Conservation (phyloP, 345 rosid species). For the Acer negundo region DNA sequence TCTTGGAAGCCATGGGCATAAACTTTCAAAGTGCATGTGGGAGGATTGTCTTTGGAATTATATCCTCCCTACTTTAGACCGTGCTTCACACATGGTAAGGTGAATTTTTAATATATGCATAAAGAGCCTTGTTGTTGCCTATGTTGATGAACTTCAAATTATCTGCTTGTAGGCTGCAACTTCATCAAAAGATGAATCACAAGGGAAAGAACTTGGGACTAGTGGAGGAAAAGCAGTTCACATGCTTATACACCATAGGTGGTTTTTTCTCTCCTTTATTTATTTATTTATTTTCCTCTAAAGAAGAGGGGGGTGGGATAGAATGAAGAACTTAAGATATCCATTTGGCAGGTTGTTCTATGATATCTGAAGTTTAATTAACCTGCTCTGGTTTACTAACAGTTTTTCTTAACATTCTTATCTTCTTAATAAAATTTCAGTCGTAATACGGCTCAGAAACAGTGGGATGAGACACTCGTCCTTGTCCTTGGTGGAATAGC, state of each 20-base stretch:
- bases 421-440: slow-evolving; percentile 46
- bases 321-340: background rate
- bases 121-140: slow-evolving; percentile 18
- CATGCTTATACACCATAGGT: slow-evolving; percentile 99
- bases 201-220: slow-evolving; percentile 93
- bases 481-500: slow-evolving; percentile 94
- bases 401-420: slow-evolving; percentile 20
- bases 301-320: background rate
- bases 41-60: slow-evolving; percentile 98
- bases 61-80: slow-evolving; percentile 84
- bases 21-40: slow-evolving; percentile 94
- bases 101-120: slow-evolving; percentile 19
- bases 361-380: slow-evolving; percentile 6
- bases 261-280: background rate
- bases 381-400: slow-evolving; percentile 1
- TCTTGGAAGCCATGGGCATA: slow-evolving; percentile 90
- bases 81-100: slow-evolving; percentile 90
- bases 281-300: background rate
- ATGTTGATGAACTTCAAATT: slow-evolving; percentile 12
- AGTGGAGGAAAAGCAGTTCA: slow-evolving; percentile 96
- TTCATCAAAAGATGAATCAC: slow-evolving; percentile 99
- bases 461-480: slow-evolving; percentile 98
- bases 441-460: slow-evolving; percentile 97
- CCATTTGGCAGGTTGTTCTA: background rate
- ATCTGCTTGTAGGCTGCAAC: slow-evolving; percentile 79